These are phyloP conservation scores for Aureobasidium namibiae DNA, from an alignment of 2,329 filamentous ascomycete species.

Conservation along the genomic window DNA sequence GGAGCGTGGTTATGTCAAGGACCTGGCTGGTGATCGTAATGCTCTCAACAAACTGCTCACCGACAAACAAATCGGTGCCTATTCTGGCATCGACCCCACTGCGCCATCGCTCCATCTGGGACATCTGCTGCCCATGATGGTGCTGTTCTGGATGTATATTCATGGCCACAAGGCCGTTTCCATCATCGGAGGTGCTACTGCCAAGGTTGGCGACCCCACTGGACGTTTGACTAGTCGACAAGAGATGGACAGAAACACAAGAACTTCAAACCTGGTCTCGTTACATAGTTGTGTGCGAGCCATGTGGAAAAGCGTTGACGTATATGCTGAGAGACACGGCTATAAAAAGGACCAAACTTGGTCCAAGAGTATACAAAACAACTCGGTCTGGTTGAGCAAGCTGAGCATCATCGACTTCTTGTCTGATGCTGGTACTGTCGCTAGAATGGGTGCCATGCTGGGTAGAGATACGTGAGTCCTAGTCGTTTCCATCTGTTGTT, in stretches of 20 bases:
- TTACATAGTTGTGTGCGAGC: slow-evolving; percentile 63
- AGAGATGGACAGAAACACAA: slow-evolving; percentile 42
- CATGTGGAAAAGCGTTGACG: slow-evolving; percentile 67
- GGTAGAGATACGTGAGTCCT: slow-evolving; percentile 70
- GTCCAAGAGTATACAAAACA: slow-evolving; percentile 65
- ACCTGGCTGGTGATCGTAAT: slow-evolving; percentile 53
- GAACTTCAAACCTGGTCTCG: slow-evolving; percentile 57
- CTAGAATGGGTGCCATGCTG: slow-evolving; percentile 79
- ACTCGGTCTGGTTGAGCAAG: slow-evolving; percentile 61
- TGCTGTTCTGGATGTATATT: slow-evolving; percentile 75
- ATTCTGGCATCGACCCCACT: slow-evolving; percentile 77
- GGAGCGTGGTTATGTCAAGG: slow-evolving; percentile 65
- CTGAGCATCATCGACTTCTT: slow-evolving; percentile 67
- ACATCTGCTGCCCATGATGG: slow-evolving; percentile 74
- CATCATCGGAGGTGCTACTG: slow-evolving; percentile 66
- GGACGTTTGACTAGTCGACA: slow-evolving; percentile 57
- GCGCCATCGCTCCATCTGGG: slow-evolving; percentile 72
- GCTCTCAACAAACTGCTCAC: slow-evolving; percentile 57
- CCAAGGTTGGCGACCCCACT: slow-evolving; percentile 70
- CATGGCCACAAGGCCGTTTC: slow-evolving; percentile 62
- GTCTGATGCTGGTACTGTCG: slow-evolving; percentile 60
- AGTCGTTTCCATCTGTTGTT: slow-evolving; percentile 10
- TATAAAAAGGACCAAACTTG: slow-evolving; percentile 57
- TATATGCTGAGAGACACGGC: slow-evolving; percentile 56
- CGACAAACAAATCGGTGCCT: slow-evolving; percentile 59